Evolutionary conservation across 2,329 filamentous ascomycete species (phyloP).

Genomic region (Pyrenophora graminea): DNA sequence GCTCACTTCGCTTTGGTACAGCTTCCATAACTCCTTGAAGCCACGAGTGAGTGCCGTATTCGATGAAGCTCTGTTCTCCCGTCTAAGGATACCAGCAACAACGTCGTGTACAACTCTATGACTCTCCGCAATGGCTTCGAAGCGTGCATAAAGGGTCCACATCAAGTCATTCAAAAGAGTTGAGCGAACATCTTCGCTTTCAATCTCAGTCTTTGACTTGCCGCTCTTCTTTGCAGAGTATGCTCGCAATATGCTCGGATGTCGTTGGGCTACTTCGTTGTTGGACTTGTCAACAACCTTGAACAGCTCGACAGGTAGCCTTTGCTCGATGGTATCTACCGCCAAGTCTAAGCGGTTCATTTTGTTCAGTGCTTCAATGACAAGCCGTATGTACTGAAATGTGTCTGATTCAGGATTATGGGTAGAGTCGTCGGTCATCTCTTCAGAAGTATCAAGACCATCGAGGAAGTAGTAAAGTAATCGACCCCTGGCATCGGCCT

Average conservation of each 20-base stretch:
- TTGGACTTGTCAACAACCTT: conserved; percentile 93
- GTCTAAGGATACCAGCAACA: conserved; percentile 79
- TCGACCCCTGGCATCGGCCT: conserved; percentile 53
- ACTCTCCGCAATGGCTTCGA: conserved; percentile 94
- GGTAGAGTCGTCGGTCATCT: conserved; percentile 80
- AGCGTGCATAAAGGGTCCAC: conserved; percentile 92
- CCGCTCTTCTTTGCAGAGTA: conserved; percentile 58
- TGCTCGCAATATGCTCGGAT: conserved; percentile 75
- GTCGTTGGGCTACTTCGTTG: conserved; percentile 87
- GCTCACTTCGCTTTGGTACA: conserved; percentile 83
- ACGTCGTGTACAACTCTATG: conserved; percentile 94
- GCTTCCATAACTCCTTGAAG: conserved; percentile 96
- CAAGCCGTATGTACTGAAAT: conserved; percentile 85
- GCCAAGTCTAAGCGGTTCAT: conserved; percentile 84
- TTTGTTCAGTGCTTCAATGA: conserved; percentile 89
- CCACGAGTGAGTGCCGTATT: conserved; percentile 73
- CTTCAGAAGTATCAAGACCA: conserved; percentile 57
- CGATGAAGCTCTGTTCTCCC: conserved; percentile 68
- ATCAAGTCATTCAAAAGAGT: conserved; percentile 90
- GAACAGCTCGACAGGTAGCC: conserved; percentile 91
- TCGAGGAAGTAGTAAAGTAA: conserved; percentile 62
- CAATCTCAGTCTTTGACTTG: conserved; percentile 64
- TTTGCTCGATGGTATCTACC: conserved; percentile 87
- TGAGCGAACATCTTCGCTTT: conserved; percentile 72
- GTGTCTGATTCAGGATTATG: conserved; percentile 95